Percentiles rank a stretch among this genome's conserved stretches.
Conservation (phyloP, 75 land plant genomes). For the Pinus albicaulis region DNA sequence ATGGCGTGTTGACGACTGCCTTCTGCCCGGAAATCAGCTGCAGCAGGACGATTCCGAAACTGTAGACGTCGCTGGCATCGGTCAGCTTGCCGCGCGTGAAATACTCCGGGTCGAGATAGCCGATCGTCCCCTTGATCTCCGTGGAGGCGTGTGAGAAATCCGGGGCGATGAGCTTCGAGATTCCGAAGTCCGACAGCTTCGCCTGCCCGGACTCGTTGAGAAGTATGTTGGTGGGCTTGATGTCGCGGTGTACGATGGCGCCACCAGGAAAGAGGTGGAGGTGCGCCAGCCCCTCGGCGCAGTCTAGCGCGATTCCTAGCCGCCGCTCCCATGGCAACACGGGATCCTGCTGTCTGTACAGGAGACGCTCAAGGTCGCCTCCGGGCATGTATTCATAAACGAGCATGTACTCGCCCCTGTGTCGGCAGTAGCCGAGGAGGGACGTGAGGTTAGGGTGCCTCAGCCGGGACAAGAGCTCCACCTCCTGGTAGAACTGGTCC, state of each 20-base stretch:
- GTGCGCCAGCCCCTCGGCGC: conserved; percentile 20
- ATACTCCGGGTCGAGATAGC: conserved; percentile 42
- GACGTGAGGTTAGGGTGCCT: conserved; percentile 46
- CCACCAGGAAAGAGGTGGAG: conserved; percentile 22
- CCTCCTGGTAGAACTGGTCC: conserved; percentile 35
- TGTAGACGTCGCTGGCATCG: conserved; percentile 39
- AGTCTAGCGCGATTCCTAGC: conserved; percentile 21
- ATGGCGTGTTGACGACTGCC: conserved; percentile 26
- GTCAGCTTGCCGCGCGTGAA: conserved; percentile 33
- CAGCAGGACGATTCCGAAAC: conserved; percentile 38
- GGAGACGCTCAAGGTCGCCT: conserved; percentile 33
- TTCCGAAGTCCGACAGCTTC: conserved; percentile 31
- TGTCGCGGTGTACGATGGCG: conserved; percentile 21
- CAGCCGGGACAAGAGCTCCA: conserved; percentile 47
- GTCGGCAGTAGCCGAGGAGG: conserved; percentile 44
- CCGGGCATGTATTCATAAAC: conserved; percentile 58
- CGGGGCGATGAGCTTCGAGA: conserved; percentile 8
- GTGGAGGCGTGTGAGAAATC: conserved; percentile 13
- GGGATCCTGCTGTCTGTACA: neutral
- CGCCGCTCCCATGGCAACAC: conserved; percentile 21
- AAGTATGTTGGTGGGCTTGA: conserved; percentile 29
- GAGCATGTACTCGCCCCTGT: conserved; percentile 18
- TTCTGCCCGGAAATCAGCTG: conserved; percentile 41
- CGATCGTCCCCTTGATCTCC: conserved; percentile 10
- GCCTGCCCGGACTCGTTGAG: conserved; percentile 19